Conservation (phyloP, 2,329 filamentous ascomycete species). For the Phaeosphaeriaceae sp. region DNA sequence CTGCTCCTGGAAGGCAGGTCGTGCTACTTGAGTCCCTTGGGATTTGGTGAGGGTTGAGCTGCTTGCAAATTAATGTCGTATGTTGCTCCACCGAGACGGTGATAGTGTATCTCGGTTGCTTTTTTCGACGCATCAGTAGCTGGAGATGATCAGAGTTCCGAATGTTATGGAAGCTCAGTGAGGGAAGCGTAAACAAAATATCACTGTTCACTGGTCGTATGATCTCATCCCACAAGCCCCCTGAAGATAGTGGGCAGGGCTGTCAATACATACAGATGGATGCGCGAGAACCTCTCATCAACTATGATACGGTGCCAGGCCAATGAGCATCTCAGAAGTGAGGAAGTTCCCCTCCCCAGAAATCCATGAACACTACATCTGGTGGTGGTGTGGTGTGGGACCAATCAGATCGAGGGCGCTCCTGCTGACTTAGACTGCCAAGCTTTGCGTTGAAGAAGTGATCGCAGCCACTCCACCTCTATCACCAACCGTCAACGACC, state of each 20-base stretch:
- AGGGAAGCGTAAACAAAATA: background rate
- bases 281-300: background rate
- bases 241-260: background rate
- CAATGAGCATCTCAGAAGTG: background rate
- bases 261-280: background rate
- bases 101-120: background rate
- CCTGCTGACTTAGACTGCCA: slow-evolving; percentile 19
- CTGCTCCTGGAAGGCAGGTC: background rate
- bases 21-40: background rate
- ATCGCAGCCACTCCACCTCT: slow-evolving; percentile 22
- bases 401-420: slow-evolving; percentile 27
- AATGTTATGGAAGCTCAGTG: background rate
- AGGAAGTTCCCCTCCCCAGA: slow-evolving; percentile 2
- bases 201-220: background rate
- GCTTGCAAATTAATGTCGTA: background rate
- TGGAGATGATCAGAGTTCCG: background rate
- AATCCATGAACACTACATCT: slow-evolving; percentile 14
- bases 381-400: slow-evolving; percentile 4
- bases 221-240: background rate
- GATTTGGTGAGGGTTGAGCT: background rate
- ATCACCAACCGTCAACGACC: slow-evolving; percentile 41
- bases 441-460: slow-evolving; percentile 23
- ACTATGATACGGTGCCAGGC: background rate
- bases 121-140: background rate
- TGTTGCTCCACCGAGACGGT: background rate